phyloP scores from a whole-genome alignment of 352 stramenopile species.

The Phytophthora litchii region DNA sequence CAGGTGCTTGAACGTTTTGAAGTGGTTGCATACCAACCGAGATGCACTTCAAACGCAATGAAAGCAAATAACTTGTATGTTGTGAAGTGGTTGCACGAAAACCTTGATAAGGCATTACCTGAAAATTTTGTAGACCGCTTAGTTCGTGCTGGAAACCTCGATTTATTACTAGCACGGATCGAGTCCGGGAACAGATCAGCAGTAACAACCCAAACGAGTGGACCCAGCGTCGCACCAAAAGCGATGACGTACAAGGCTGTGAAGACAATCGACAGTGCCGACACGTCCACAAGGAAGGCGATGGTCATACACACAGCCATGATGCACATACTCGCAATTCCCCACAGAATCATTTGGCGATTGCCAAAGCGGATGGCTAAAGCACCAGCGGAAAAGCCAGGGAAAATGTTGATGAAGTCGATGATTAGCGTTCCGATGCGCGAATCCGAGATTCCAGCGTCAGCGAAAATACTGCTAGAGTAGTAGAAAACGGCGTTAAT shows the following conservation, averaged over 20 bases:
- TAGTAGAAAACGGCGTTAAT: conserved; percentile 49
- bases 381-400: conserved; percentile 42
- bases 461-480: conserved; percentile 23
- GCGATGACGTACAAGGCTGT: conserved; percentile 49
- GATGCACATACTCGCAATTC: conserved; percentile 48
- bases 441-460: conserved; percentile 24
- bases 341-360: conserved; percentile 52
- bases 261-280: conserved; percentile 45
- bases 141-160: conserved; percentile 1
- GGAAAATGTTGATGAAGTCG: conserved; percentile 55
- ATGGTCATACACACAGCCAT: conserved; percentile 54
- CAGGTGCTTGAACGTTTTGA: conserved; percentile 5
- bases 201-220: conserved; percentile 53
- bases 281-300: conserved; percentile 38
- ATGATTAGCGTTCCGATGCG: conserved; percentile 27
- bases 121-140: not conserved
- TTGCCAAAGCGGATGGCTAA: conserved; percentile 52
- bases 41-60: conserved; percentile 2
- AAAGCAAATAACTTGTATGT: not conserved
- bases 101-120: conserved; percentile 1
- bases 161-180: conserved; percentile 42
- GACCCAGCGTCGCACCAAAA: conserved; percentile 51
- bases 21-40: conserved; percentile 15
- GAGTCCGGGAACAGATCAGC: conserved; percentile 59
- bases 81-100: conserved; percentile 16